A percentile compares a stretch with the other conserved stretches of the same genome.
These are phyloP conservation scores for Tricholoma matsutake DNA, from an alignment of 768 basidiomycete species.

Conservation along the genomic window DNA sequence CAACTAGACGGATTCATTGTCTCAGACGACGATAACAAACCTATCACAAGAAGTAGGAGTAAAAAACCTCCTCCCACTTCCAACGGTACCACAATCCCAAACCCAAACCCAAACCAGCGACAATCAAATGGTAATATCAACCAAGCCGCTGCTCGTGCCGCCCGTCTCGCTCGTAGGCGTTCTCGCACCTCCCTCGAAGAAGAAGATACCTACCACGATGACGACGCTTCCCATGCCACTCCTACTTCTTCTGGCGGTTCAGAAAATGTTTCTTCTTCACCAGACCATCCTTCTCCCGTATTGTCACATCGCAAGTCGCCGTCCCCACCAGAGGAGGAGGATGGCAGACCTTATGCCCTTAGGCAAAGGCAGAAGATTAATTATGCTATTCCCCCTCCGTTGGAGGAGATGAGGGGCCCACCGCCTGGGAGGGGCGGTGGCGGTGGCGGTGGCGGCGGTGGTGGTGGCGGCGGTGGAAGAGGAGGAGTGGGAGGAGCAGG, in stretches of 20 bases:
- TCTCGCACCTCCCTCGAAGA: slow-evolving; percentile 33
- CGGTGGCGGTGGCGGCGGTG: slow-evolving; percentile 26
- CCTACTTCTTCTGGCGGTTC: slow-evolving; percentile 61
- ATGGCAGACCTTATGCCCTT: slow-evolving; percentile 62
- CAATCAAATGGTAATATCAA: neutral
- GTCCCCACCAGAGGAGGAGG: slow-evolving; percentile 46
- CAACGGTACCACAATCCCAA: slow-evolving; percentile 3
- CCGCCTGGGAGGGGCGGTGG: slow-evolving; percentile 31
- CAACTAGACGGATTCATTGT: slow-evolving; percentile 35
- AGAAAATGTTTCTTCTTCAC: slow-evolving; percentile 43
- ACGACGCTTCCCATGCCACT: slow-evolving; percentile 46
- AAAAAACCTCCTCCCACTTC: slow-evolving; percentile 26
- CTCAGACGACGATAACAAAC: slow-evolving; percentile 43
- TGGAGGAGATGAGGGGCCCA: slow-evolving; percentile 64
- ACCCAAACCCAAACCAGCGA: neutral
- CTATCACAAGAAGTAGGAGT: slow-evolving; percentile 34
- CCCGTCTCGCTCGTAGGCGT: slow-evolving; percentile 28
- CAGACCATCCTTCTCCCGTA: slow-evolving; percentile 40
- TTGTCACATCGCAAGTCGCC: slow-evolving; percentile 31
- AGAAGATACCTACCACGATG: slow-evolving; percentile 48
- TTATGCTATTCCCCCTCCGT: slow-evolving; percentile 77
- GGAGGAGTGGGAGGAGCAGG: slow-evolving; percentile 23
- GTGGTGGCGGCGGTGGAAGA: slow-evolving; percentile 29
- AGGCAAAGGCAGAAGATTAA: slow-evolving; percentile 68
- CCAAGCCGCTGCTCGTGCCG: slow-evolving; percentile 25